A percentile compares a stretch with the other conserved stretches of the same genome.
phyloP scores from a whole-genome alignment of 2,329 filamentous ascomycete genomes.

The Thielaviopsis cerberus region DNA sequence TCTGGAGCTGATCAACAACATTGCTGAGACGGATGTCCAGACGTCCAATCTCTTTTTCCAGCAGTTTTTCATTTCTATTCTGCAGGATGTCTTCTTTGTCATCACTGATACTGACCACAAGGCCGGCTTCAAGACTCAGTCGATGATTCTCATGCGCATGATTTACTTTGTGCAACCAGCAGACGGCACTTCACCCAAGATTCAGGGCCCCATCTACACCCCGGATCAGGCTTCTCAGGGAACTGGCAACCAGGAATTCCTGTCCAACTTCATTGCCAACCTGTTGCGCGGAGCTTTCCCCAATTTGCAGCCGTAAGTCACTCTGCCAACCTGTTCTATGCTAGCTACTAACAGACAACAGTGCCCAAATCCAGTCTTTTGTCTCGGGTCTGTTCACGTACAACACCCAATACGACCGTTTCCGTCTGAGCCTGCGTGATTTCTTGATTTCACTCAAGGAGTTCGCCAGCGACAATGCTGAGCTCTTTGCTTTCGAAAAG shows the following conservation, averaged over 20 bases:
- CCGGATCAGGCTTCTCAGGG: constrained; percentile 65
- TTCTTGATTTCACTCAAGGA: constrained; percentile 96
- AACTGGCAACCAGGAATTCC: constrained; percentile 77
- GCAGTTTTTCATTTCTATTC: constrained; percentile 84
- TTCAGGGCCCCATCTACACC: constrained; percentile 78
- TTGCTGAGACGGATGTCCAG: constrained; percentile 70
- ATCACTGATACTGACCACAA: constrained; percentile 96
- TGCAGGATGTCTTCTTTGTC: constrained; percentile 97
- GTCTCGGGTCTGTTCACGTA: constrained; percentile 75
- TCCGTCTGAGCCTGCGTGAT: constrained; percentile 88
- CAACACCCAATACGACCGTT: constrained; percentile 79
- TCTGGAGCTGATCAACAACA: constrained; percentile 90
- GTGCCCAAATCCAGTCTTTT: constrained; percentile 72
- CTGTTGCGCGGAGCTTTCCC: constrained; percentile 79
- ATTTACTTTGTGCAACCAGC: constrained; percentile 81
- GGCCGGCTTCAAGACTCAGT: constrained; percentile 96
- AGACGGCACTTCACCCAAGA: constrained; percentile 55
- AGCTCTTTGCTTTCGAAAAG: constrained; percentile 84
- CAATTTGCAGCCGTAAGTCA: constrained; percentile 69
- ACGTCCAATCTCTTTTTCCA: constrained; percentile 95
- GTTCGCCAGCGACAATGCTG: constrained; percentile 86
- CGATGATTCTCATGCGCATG: constrained; percentile 80
- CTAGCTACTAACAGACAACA: constrained; percentile 26
- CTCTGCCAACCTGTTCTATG: background rate
- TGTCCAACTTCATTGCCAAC: constrained; percentile 70